A percentile compares a stretch with the other conserved stretches of the same genome.
Evolutionary conservation across 2,329 filamentous ascomycete genomes (phyloP).

Genomic region (Macroventuria anomochaeta): DNA sequence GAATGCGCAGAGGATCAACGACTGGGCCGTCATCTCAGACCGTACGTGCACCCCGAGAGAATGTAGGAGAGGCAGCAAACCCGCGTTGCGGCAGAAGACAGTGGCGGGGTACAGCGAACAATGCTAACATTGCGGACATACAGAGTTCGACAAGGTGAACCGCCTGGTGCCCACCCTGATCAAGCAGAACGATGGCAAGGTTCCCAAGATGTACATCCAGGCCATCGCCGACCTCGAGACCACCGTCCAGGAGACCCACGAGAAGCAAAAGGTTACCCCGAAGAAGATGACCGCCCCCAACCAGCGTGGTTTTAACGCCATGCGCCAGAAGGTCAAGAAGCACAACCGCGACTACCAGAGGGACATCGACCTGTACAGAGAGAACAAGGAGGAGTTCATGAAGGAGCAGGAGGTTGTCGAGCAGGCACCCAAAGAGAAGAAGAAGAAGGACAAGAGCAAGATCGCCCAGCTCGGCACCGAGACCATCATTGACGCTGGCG

Average conservation of each 20-base stretch:
- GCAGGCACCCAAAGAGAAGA: conserved; percentile 56
- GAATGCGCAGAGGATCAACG: conserved; percentile 96
- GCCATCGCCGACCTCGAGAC: conserved; percentile 93
- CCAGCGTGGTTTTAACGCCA: conserved; percentile 90
- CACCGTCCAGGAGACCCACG: conserved; percentile 88
- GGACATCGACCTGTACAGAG: conserved; percentile 86
- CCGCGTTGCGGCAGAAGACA: conserved; percentile 11
- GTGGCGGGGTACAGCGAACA: conserved; percentile 11
- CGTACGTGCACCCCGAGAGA: conserved; percentile 63
- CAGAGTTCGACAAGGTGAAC: conserved; percentile 95
- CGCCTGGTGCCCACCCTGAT: conserved; percentile 70
- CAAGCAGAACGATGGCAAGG: conserved; percentile 70
- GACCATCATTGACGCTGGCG: conserved; percentile 64
- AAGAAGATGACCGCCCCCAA: conserved; percentile 99
- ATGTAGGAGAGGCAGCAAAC: not conserved
- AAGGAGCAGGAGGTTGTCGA: conserved; percentile 81
- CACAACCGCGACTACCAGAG: conserved; percentile 93
- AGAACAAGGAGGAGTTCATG: conserved; percentile 87
- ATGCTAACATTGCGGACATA: conserved; percentile 26
- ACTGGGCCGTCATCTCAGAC: conserved; percentile 91
- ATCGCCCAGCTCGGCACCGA: conserved; percentile 60
- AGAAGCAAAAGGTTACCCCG: conserved; percentile 92
- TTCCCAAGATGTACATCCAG: conserved; percentile 91
- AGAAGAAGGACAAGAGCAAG: conserved; percentile 53
- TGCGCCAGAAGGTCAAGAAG: conserved; percentile 99